A percentile compares a stretch with the other conserved stretches of the same genome.
phyloP scores from a whole-genome alignment of 1,284 basidiomycete species.

The Cystobasidium slooffiae region DNA sequence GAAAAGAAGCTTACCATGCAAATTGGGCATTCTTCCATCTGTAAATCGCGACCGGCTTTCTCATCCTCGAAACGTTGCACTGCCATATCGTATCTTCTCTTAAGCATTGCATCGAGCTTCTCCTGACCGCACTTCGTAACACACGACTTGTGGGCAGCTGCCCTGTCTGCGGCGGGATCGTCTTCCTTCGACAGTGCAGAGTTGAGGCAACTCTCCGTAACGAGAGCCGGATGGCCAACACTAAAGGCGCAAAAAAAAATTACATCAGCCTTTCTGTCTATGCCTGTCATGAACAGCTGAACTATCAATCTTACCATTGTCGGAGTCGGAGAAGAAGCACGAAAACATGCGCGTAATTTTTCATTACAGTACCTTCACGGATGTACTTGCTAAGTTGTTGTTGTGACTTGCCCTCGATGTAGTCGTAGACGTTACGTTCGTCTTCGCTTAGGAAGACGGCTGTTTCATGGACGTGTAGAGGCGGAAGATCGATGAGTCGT shows the following conservation, averaged over 20 bases:
- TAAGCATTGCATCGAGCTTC: slow-evolving; percentile 9
- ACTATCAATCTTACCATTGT: slow-evolving; percentile 60
- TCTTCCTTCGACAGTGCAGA: slow-evolving; percentile 2
- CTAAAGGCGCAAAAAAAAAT: background rate
- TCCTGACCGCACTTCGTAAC: background rate
- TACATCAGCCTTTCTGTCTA: background rate
- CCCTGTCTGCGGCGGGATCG: background rate
- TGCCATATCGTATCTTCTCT: slow-evolving; percentile 35
- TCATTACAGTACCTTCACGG: slow-evolving; percentile 47
- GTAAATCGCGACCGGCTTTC: slow-evolving; percentile 28
- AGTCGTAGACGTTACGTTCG: slow-evolving; percentile 57
- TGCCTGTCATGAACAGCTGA: background rate
- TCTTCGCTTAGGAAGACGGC: slow-evolving; percentile 47
- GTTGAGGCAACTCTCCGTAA: slow-evolving; percentile 3
- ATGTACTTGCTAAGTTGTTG: slow-evolving; percentile 25
- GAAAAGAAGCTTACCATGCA: background rate
- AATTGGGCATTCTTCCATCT: slow-evolving; percentile 22
- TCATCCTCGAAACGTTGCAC: slow-evolving; percentile 44
- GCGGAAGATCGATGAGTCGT: slow-evolving; percentile 83
- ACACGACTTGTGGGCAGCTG: background rate
- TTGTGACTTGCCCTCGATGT: slow-evolving; percentile 60
- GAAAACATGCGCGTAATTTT: slow-evolving; percentile 65
- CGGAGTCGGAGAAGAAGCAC: slow-evolving; percentile 65
- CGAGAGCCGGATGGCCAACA: slow-evolving; percentile 25
- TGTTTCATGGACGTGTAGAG: slow-evolving; percentile 68